Evolutionary conservation across 768 basidiomycete genomes (phyloP).

Genomic region (Boletus patriciae): DNA sequence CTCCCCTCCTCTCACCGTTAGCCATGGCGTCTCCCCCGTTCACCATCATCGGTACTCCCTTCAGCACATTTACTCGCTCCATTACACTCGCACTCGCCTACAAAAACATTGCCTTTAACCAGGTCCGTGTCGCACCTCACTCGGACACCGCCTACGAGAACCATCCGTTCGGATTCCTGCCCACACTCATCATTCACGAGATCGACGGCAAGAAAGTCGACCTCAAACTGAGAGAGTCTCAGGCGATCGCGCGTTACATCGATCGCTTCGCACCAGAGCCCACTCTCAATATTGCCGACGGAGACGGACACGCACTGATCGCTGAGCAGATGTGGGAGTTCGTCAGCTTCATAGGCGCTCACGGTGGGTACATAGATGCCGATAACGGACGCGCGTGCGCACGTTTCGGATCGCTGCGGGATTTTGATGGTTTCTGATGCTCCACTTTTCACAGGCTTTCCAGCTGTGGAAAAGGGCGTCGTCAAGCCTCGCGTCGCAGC

Average conservation of each 20-base stretch:
- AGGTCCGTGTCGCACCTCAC: conserved; percentile 27
- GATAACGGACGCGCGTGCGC: background rate
- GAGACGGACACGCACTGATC: conserved; percentile 23
- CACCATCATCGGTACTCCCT: conserved; percentile 34
- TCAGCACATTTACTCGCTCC: conserved; percentile 34
- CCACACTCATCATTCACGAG: conserved; percentile 32
- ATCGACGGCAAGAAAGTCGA: conserved; percentile 23
- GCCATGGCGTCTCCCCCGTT: conserved; percentile 23
- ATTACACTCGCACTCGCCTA: conserved; percentile 31
- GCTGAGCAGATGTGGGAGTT: conserved; percentile 37
- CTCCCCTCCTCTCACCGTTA: background rate
- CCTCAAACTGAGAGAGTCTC: conserved; percentile 29
- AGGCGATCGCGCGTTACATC: conserved; percentile 31
- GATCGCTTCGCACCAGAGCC: conserved; percentile 33
- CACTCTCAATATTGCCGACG: conserved; percentile 19
- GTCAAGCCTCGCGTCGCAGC: conserved; percentile 34
- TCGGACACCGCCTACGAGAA: conserved; percentile 29
- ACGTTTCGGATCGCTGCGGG: background rate
- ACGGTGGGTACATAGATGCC: conserved; percentile 22
- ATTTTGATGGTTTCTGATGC: background rate
- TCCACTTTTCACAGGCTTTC: conserved; percentile 22
- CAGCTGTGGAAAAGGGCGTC: conserved; percentile 30
- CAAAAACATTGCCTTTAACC: conserved; percentile 30
- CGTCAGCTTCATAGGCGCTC: conserved; percentile 23
- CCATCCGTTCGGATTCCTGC: conserved; percentile 35